Evolutionary conservation across 2,329 filamentous ascomycete genomes (phyloP), one percentile per base, ranked within the genome.

Genomic region (Verticillium dahliae): DNA sequence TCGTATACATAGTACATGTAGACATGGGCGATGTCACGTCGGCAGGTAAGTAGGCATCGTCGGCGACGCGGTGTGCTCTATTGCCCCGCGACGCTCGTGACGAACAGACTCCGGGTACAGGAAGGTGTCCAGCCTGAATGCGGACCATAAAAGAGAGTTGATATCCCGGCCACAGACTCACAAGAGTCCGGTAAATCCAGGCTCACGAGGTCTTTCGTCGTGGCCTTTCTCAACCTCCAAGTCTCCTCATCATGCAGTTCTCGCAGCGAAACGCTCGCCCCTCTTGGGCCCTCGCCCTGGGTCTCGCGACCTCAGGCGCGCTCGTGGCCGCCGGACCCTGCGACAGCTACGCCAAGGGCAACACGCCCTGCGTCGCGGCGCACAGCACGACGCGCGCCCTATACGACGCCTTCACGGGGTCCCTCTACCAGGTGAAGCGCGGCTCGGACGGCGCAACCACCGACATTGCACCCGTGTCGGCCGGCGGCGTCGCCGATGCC

Each of bases 341-440:
- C 66, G 86, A 89, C 64, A 78, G 88, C 63, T 89, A 88, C 72
- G 69, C 78, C 1, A 76, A 78, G 0, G 85, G 83, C 0, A 78
- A 79, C 58, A 87, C 84, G 1, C 83, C 85, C n/a, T 89, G 86
- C 66, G 74, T 88, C 11, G 86, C 86, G 0, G 86, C 86, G 0
- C 85, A 88, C 69, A 83, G 83, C 69, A 88, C 85, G n/a, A 88
- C 85, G 61, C 81, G 86, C 4, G 84, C 85, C 15, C 71, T 89
- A 6, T 88, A 87, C 72, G 78, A 72, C 66, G 67, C 76, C 59
- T 88, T 74, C 73, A 75, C 59, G 7, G 82, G 83, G 4, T 58
- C 81, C 0, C 80, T 88, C 1, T 88, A 89, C 70, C 84, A 88
- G 65, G 78, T 88, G 2, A 76, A 77, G 60, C 85, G 86, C 56